phyloP scores from a whole-genome alignment of 1,284 basidiomycete genomes.

The Exobasidium cylindrosporum region DNA sequence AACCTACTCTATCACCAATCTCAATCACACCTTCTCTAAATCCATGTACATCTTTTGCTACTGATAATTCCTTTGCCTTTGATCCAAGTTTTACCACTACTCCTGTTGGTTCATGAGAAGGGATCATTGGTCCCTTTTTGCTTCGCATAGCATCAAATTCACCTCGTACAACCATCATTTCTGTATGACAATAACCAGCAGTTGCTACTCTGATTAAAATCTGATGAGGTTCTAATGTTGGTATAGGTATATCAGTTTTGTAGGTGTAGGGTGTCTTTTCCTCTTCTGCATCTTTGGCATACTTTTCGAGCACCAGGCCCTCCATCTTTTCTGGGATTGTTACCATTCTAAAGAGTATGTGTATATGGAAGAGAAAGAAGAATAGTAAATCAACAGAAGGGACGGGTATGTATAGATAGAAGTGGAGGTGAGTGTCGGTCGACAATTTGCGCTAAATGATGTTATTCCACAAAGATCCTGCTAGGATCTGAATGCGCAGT shows the following conservation, averaged over 20 bases:
- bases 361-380: too few species aligned
- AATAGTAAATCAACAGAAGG: too few species aligned
- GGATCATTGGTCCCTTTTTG: slow-evolving; percentile 13
- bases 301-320: slow-evolving; percentile 15
- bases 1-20: slow-evolving; percentile 19
- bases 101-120: slow-evolving; percentile 23
- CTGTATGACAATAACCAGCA: slow-evolving; percentile 18
- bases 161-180: slow-evolving; percentile 18
- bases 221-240: slow-evolving; percentile 8
- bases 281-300: slow-evolving; percentile 11
- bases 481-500: too few species aligned
- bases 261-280: slow-evolving; percentile 16
- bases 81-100: slow-evolving; percentile 14
- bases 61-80: slow-evolving; percentile 4
- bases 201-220: slow-evolving; percentile 3
- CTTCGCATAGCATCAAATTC: slow-evolving; percentile 18
- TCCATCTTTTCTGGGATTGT: slow-evolving; percentile 12
- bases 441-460: too few species aligned
- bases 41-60: neutral
- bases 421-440: too few species aligned
- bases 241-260: slow-evolving; percentile 10
- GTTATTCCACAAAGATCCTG: too few species aligned
- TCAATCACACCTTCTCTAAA: slow-evolving; percentile 13
- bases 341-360: neutral
- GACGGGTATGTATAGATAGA: too few species aligned